phyloP scores from a whole-genome alignment of 164 flowering plant genomes.

The Macadamia tetraphylla region DNA sequence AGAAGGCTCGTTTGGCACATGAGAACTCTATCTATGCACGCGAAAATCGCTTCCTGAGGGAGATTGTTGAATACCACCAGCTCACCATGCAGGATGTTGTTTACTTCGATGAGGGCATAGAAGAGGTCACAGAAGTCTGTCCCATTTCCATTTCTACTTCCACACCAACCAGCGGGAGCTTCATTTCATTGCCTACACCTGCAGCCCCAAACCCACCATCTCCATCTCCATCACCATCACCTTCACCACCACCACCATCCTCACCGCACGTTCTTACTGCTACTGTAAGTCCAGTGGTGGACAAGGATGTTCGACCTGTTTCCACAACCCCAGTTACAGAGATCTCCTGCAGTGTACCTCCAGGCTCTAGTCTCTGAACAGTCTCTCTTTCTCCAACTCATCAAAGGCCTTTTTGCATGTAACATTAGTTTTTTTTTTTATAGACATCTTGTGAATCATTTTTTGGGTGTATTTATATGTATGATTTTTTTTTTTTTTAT shows the following conservation, averaged over 20 bases:
- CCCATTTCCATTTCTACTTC: too few species aligned
- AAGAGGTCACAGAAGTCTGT: conserved; percentile 77
- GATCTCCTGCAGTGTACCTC: neutral
- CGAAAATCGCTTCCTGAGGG: conserved; percentile 90
- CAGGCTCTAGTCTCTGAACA: too few species aligned
- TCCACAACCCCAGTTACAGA: neutral
- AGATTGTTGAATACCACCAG: conserved; percentile 91
- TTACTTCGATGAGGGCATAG: conserved; percentile 76
- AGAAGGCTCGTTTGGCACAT: conserved; percentile 85
- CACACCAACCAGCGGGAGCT: conserved; percentile 13
- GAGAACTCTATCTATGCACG: conserved; percentile 82
- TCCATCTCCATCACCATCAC: too few species aligned
- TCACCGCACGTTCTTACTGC: neutral
- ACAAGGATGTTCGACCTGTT: neutral
- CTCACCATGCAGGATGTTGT: conserved; percentile 96
- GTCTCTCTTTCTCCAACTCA: neutral
- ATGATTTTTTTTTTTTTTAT: too few species aligned
- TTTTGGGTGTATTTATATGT: too few species aligned
- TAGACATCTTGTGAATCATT: too few species aligned
- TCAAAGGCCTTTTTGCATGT: neutral
- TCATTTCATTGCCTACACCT: neutral
- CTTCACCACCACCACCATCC: neutral
- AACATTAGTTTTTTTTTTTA: conserved; percentile 1
- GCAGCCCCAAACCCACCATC: neutral
- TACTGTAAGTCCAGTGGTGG: neutral